phyloP scores from a whole-genome alignment of 345 rosid species.

The Triadica sebifera region DNA sequence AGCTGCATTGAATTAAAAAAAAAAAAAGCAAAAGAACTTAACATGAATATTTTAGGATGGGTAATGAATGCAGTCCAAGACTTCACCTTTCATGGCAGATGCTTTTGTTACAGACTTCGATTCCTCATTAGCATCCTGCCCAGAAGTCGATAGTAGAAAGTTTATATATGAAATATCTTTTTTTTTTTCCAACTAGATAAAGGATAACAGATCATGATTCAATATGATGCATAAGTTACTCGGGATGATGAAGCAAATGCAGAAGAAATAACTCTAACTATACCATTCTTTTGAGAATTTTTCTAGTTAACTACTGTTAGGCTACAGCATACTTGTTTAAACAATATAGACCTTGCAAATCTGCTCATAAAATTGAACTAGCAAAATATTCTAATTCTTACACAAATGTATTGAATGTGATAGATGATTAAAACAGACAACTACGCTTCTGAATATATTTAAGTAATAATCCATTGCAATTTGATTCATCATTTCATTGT shows the following conservation, averaged over 20 bases:
- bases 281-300: neutral
- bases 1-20: conserved; percentile 37
- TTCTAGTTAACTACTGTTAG: too few relatives aligned
- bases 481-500: neutral
- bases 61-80: neutral
- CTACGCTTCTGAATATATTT: neutral
- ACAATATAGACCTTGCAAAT: too few relatives aligned
- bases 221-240: too few relatives aligned
- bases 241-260: too few relatives aligned
- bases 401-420: neutral
- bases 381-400: neutral
- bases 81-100: conserved; percentile 82
- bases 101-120: conserved; percentile 92
- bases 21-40: neutral
- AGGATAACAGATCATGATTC: too few relatives aligned
- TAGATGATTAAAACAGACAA: neutral
- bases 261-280: too few relatives aligned
- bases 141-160: neutral
- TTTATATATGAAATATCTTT: neutral
- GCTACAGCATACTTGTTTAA: too few relatives aligned
- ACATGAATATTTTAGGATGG: neutral
- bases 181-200: too few relatives aligned
- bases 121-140: conserved; percentile 92
- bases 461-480: neutral
- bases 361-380: too few relatives aligned